These are phyloP conservation scores for Clarireedia hainanense DNA, from an alignment of 2,329 filamentous ascomycete genomes.

Conservation along the genomic window DNA sequence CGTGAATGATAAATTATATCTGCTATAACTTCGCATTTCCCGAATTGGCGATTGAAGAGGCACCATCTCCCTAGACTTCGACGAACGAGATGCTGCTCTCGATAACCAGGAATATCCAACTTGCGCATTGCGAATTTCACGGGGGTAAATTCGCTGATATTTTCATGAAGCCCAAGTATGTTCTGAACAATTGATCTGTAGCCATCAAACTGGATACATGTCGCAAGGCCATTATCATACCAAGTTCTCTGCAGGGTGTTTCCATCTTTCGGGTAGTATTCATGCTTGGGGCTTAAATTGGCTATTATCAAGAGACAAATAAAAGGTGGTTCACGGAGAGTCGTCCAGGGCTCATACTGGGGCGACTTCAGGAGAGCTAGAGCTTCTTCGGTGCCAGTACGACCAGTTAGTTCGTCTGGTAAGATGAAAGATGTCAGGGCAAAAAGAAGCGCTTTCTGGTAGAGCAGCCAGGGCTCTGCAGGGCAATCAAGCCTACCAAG, in stretches of 20 bases:
- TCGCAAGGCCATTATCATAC: constrained; percentile 35
- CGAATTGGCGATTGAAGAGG: background rate
- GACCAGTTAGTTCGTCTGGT: constrained; percentile 48
- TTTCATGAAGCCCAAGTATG: constrained; percentile 14
- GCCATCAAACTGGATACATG: constrained; percentile 34
- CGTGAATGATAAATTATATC: constrained; percentile 12
- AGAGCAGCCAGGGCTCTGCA: constrained; percentile 45
- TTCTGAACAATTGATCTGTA: constrained; percentile 11
- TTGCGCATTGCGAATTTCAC: background rate
- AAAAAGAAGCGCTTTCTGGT: constrained; percentile 51
- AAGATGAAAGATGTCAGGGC: constrained; percentile 51
- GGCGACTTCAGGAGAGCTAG: constrained; percentile 42
- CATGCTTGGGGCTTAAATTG: constrained; percentile 28
- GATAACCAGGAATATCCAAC: background rate
- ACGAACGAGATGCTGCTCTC: constrained; percentile 7
- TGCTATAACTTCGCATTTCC: background rate
- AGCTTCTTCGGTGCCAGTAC: constrained; percentile 55
- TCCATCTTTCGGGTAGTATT: constrained; percentile 37
- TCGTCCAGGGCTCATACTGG: constrained; percentile 29
- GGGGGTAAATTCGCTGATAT: constrained; percentile 14
- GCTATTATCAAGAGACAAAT: constrained; percentile 11
- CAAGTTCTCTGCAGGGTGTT: constrained; percentile 35
- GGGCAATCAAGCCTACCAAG: constrained; percentile 51
- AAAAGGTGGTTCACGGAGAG: constrained; percentile 5
- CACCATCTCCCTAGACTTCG: constrained; percentile 11